These are phyloP conservation scores for Lyophyllum shimeji DNA, from an alignment of 768 basidiomycete species.

Conservation along the genomic window DNA sequence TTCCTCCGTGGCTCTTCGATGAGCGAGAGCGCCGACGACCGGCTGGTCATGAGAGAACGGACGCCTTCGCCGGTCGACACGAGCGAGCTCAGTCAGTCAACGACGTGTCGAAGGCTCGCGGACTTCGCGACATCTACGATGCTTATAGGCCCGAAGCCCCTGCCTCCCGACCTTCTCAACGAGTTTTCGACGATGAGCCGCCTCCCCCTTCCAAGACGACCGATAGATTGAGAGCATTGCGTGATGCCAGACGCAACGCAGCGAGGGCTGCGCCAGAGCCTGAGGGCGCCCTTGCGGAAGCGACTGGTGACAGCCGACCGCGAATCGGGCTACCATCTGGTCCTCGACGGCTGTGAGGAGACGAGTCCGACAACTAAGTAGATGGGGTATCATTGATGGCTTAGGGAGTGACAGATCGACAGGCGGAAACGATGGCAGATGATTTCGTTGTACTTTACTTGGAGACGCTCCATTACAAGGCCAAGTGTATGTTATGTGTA, in stretches of 20 bases:
- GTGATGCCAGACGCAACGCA: constrained; percentile 46
- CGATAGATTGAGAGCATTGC: constrained; percentile 48
- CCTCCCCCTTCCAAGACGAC: constrained; percentile 34
- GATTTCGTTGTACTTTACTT: neutral
- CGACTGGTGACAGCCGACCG: constrained; percentile 11
- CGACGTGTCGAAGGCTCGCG: constrained; percentile 19
- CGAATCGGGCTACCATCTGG: constrained; percentile 36
- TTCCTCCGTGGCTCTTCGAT: constrained; percentile 67
- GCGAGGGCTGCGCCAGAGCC: neutral
- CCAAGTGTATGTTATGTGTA: neutral
- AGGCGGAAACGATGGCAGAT: neutral
- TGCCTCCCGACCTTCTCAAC: constrained; percentile 2
- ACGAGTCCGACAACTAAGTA: constrained; percentile 6
- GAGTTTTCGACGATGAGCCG: constrained; percentile 13
- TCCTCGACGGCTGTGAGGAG: constrained; percentile 22
- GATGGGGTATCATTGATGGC: constrained; percentile 15
- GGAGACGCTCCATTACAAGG: neutral
- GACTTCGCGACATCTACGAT: constrained; percentile 39
- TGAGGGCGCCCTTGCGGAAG: neutral
- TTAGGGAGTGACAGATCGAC: constrained; percentile 11
- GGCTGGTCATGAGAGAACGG: constrained; percentile 1
- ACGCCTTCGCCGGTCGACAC: neutral
- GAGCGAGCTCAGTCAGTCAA: neutral
- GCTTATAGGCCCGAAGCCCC: constrained; percentile 23
- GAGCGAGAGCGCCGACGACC: constrained; percentile 47